Conservation (phyloP, 1,284 basidiomycete species). For the Apiotrichum gracile region DNA sequence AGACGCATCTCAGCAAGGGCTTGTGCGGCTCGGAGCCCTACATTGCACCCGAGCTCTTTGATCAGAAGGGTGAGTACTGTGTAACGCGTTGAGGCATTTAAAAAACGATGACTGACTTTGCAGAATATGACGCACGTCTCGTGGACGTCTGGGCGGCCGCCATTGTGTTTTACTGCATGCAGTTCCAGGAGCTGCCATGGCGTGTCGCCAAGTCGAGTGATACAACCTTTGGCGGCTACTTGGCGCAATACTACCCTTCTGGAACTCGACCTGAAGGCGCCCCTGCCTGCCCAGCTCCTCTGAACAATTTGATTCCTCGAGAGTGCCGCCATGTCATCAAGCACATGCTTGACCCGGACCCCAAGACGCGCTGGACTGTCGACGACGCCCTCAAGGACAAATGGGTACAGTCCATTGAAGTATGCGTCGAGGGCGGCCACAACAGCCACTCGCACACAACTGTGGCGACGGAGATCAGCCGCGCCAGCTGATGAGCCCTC, state of each 20-base stretch:
- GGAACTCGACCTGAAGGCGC: constrained; percentile 15
- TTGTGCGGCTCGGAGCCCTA: constrained; percentile 97
- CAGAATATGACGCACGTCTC: constrained; percentile 93
- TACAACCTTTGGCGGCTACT: constrained; percentile 75
- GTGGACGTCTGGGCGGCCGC: constrained; percentile 98
- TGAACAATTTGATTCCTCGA: constrained; percentile 82
- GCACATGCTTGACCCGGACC: constrained; percentile 94
- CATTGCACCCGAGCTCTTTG: constrained; percentile 95
- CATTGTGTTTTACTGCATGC: constrained; percentile 96
- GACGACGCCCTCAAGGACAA: constrained; percentile 78
- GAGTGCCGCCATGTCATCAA: constrained; percentile 79
- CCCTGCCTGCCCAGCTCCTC: constrained; percentile 37
- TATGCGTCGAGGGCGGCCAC: constrained; percentile 42
- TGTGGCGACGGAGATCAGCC: constrained; percentile 37
- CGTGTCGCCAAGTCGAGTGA: constrained; percentile 84
- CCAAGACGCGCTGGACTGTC: constrained; percentile 68
- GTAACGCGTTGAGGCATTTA: background rate
- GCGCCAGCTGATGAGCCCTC: no score
- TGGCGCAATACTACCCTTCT: constrained; percentile 55
- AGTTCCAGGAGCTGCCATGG: constrained; percentile 96
- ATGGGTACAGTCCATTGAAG: constrained; percentile 73
- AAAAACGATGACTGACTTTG: background rate
- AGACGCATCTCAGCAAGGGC: constrained; percentile 93
- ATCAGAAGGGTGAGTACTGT: constrained; percentile 76
- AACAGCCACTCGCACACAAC: constrained; percentile 38